Conservation (phyloP, 2,329 filamentous ascomycete genomes). For the Remersonia thermophila region DNA sequence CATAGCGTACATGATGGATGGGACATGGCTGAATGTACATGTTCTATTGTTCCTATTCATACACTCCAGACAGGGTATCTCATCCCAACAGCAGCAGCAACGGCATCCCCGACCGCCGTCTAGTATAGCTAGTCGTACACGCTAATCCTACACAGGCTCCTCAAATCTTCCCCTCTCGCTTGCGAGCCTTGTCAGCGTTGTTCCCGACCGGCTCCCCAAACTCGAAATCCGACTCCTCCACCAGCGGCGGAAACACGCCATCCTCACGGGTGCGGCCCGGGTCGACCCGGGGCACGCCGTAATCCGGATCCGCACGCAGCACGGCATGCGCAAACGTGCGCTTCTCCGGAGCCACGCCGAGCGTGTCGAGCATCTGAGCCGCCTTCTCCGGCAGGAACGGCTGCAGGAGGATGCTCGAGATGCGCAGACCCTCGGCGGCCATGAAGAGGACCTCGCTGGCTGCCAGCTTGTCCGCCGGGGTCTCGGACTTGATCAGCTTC, state of each 20-base stretch:
- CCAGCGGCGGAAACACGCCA: slow-evolving; percentile 40
- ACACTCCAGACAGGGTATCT: no score
- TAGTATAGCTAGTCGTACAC: no score
- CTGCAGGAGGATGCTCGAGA: slow-evolving; percentile 74
- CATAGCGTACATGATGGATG: no score
- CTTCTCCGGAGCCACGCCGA: slow-evolving; percentile 55
- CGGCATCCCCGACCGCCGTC: no score
- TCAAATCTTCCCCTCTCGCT: background rate
- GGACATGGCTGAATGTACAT: no score
- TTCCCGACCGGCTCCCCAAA: background rate
- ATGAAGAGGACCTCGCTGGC: slow-evolving; percentile 55
- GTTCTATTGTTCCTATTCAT: no score
- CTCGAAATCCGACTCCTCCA: slow-evolving; percentile 22
- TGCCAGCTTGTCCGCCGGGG: slow-evolving; percentile 21
- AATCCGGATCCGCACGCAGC: slow-evolving; percentile 53
- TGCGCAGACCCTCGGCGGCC: slow-evolving; percentile 62
- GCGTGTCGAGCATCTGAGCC: slow-evolving; percentile 56
- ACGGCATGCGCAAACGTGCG: slow-evolving; percentile 51
- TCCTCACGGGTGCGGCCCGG: slow-evolving; percentile 27
- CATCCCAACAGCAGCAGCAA: no score
- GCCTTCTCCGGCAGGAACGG: slow-evolving; percentile 82
- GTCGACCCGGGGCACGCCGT: slow-evolving; percentile 41
- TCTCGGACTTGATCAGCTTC: slow-evolving; percentile 34
- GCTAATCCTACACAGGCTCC: no score
- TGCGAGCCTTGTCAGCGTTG: slow-evolving; percentile 8